Evolutionary conservation across 306 rosid species (phyloP), one percentile per base, ranked within the genome.

Genomic region (Potentilla sterilis): DNA sequence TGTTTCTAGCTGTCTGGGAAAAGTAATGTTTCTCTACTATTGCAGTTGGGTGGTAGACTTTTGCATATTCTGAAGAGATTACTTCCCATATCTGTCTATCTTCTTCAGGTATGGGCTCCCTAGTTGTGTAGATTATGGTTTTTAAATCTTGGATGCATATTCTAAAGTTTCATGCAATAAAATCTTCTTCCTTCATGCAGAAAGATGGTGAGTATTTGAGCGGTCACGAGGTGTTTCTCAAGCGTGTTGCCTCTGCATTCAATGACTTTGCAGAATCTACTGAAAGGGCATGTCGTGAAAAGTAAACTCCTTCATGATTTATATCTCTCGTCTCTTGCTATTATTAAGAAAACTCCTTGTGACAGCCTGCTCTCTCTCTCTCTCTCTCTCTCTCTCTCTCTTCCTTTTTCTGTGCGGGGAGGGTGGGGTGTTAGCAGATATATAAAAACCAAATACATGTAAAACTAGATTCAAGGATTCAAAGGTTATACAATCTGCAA

Each of bases 191-290:
- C 73, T 70, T 90, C n/a, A 69, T 74, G 70, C 96, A 95, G 98
- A 92, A 92, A 89, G 98, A 95, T 75, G 90, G 90, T 15, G 97
- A 95, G 83, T 92, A 95, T 84, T 89, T 95, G 66, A 90, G 98
- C 83, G 97, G 96, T 46, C 98, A 95, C 70, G 92, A 90, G 76
- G 92, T 92, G 81, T 95, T 95, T 87, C 96, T 92, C 58, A 89
- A 92, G 77, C 96, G 97, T 55, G 97, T 95, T 66, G 93, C 97
- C 74, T 79, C 97, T 78, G 92, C 98, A 76, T 95, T 92, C 83
- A 86, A 92, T 88, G 89, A 87, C 85, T 92, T 95, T 14, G 97
- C 98, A 44, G 98, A 95, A 84, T 84, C 94, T 9, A 92, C 97
- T 14, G 97, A 92, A 84, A 89, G 85, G 72, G 91, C 97, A 54